Base-by-base conservation (phyloP, 805 yeast species). In the Nakazawaea pomicola region DNA sequence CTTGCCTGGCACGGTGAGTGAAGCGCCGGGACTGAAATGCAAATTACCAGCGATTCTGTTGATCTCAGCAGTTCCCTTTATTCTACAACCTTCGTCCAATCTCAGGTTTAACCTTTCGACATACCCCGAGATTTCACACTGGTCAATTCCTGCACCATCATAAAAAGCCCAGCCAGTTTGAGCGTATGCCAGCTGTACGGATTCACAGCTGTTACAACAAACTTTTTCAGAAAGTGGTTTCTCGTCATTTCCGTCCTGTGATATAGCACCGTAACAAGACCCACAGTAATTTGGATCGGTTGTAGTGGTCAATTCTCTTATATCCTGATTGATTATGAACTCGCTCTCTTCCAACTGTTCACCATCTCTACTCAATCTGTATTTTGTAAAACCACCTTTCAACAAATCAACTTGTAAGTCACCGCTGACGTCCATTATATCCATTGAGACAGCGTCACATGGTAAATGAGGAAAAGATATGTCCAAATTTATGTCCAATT, bases 11-110 rank as follows among this genome's bases (percentile, higher is more conserved):
- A 63, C 60, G 29, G 80, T 74, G 53, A 69, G 71, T 2, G 95
- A 79, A 19, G 83, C 78, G 30, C 99, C 99, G 4, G 99, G 98
- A 1, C 97, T 96, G 70, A 93, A 89, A 65, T 93, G 98, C 48
- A 93, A 64, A 54, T 87, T 84, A 36, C 99, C 99, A 17, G 83
- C 80, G 33, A 93, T 83, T 63, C 95, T 78, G 61, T 86, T 86
- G 55, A 93, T 77, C 50, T 76, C 67, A 6, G 95, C 82, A 17
- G 74, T 68, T 23, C 99, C 99, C 47, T 74, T 72, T 30, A 93
- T 70, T 49, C 95, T 74, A 62, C 99, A 93, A 20, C 99, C 99
- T 63, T 91, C 96, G 43, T 69, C 56, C 40, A 86, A 64, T 52
- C 82, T 72, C 12, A 69, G 72, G 38, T 67, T 70, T 39, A 90